Conservation (phyloP, 345 rosid genomes). For the Linum tenue region DNA sequence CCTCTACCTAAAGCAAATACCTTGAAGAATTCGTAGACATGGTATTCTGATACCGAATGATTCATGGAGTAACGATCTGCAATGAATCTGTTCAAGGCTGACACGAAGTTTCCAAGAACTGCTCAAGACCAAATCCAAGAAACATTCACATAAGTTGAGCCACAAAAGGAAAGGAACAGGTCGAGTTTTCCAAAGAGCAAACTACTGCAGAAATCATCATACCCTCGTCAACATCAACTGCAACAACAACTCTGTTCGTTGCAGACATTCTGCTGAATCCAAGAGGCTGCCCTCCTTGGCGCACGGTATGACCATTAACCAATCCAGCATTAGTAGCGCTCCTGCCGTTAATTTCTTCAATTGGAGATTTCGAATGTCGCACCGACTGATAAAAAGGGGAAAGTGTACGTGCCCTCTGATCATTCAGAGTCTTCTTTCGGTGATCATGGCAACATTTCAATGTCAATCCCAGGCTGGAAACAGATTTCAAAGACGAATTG, state of each 20-base stretch:
- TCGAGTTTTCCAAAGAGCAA: not conserved
- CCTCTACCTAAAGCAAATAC: constrained; percentile 24
- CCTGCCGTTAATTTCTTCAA: constrained; percentile 22
- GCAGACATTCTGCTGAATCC: constrained; percentile 29
- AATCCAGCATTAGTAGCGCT: constrained; percentile 21
- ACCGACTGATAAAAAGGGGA: constrained; percentile 31
- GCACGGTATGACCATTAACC: constrained; percentile 32
- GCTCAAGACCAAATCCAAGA: constrained; percentile 19
- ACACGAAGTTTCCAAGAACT: constrained; percentile 93
- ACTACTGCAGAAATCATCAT: not conserved
- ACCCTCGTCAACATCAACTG: constrained; percentile 98
- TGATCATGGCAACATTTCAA: constrained; percentile 41
- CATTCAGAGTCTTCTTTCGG: constrained; percentile 13
- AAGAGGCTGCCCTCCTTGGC: constrained; percentile 33
- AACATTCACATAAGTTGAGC: constrained; percentile 5
- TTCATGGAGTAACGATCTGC: constrained; percentile 66
- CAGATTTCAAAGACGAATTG: not conserved
- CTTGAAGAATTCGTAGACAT: constrained; percentile 95
- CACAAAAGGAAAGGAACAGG: not conserved
- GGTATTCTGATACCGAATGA: constrained; percentile 81
- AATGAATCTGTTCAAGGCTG: constrained; percentile 87
- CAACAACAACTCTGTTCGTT: constrained; percentile 58
- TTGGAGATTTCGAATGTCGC: constrained; percentile 33
- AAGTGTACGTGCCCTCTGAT: constrained; percentile 40
- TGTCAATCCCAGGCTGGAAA: constrained; percentile 23